These are phyloP conservation scores for Zoysia matrella DNA, from an alignment of 202 grass and related monocot genomes.

Conservation along the genomic window DNA sequence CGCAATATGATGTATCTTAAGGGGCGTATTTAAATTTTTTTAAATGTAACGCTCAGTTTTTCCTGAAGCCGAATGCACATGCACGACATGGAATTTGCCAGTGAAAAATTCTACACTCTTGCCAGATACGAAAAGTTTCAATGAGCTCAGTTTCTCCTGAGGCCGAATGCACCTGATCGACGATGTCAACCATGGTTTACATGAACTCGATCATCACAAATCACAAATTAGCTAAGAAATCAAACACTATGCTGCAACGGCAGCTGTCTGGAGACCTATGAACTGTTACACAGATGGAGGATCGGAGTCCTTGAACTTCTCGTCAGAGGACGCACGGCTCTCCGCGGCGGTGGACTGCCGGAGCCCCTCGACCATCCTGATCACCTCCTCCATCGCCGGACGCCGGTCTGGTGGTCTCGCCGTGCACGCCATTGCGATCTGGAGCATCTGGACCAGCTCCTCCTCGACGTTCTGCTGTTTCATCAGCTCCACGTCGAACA, in stretches of 20 bases:
- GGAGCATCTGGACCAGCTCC: constrained; percentile 92
- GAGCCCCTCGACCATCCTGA: constrained; percentile 86
- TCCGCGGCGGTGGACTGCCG: constrained; percentile 53
- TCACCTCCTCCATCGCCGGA: constrained; percentile 80
- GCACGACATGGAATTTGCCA: not conserved
- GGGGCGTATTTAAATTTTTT: no score
- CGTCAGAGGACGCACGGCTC: constrained; percentile 64
- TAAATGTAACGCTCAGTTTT: no score
- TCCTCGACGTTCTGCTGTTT: constrained; percentile 75
- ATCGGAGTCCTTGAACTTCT: constrained; percentile 59
- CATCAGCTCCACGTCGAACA: constrained; percentile 84
- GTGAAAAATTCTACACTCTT: constrained; percentile 15
- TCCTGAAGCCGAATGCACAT: not conserved
- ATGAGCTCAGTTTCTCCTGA: not conserved
- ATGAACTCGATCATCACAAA: constrained; percentile 2
- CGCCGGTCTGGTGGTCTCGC: constrained; percentile 62
- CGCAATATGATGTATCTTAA: no score
- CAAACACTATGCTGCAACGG: constrained; percentile 23
- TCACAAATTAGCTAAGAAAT: constrained; percentile 51
- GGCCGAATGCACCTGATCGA: constrained; percentile 9
- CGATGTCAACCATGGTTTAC: constrained; percentile 33
- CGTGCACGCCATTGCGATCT: constrained; percentile 87
- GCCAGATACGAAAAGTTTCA: not conserved
- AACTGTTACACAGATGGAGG: constrained; percentile 33
- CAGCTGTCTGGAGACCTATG: constrained; percentile 9